These are phyloP conservation scores for Cucurbita argyrosperma DNA, from an alignment of 306 rosid species.

Conservation along the genomic window DNA sequence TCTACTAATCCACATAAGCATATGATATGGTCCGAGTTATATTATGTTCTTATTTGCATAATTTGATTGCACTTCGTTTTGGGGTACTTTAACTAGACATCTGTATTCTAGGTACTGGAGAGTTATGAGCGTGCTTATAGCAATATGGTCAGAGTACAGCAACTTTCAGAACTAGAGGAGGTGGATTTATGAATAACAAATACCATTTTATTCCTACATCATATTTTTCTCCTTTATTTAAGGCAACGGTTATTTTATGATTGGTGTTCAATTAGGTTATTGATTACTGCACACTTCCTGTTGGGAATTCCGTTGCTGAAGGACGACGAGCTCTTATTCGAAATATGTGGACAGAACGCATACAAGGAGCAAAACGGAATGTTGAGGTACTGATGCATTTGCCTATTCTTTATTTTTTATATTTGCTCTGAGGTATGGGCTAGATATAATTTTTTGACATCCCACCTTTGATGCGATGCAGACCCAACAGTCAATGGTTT, in stretches of 20 bases:
- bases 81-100: background rate
- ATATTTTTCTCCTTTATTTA: background rate
- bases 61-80: background rate
- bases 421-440: background rate
- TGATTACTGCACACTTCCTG: constrained; percentile 85
- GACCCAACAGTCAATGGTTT: background rate
- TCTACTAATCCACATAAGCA: background rate
- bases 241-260: background rate
- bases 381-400: constrained; percentile 56
- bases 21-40: background rate
- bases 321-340: constrained; percentile 87
- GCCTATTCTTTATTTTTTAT: background rate
- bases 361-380: constrained; percentile 84
- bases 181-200: constrained; percentile 21
- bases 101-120: constrained; percentile 64
- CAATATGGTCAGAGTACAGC: constrained; percentile 97
- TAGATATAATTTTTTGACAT: background rate
- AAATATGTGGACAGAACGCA: constrained; percentile 98
- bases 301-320: constrained; percentile 57
- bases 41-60: background rate
- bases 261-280: constrained; percentile 43
- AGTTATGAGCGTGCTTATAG: constrained; percentile 95
- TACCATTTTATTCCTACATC: background rate
- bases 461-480: background rate
- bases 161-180: constrained; percentile 95